Evolutionary conservation across 306 rosid species (phyloP), one percentile per base, ranked within the genome.

Genomic region (Hippophae rhamnoides): DNA sequence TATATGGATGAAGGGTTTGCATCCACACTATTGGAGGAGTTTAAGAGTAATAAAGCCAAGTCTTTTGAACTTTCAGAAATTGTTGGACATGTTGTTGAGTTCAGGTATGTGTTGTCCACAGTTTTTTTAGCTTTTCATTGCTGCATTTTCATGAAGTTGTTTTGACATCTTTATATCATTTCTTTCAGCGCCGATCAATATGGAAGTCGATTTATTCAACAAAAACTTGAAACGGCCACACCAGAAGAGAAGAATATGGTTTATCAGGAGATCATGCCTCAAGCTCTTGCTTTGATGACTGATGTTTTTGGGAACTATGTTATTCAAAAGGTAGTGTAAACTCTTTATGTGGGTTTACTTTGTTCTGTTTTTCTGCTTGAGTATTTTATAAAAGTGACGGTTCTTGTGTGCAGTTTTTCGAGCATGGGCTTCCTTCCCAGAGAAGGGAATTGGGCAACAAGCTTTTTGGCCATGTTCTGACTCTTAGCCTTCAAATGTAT

Each of bases 261-360:
- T 78, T 92, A 83, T 75, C 87, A 78, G 76, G 98, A 92, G 80
- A 85, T 92, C 69, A 87, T 83, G 96, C 99, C 99, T 7, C 88
- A 92, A 56, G 96, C 96, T 44, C 95, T 90, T 54, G 84, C 84
- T 68, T 69, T 90, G 70, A 90, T 86, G 95, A 90, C 97, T 61
- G 97, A 90, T 77, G 97, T 90, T 63, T 90, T 90, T 56, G 97
- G 97, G 68, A 90, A 90, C 79, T 90, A 90, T 67, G 95, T 90
- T 65, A 84, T 90, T 81, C 97, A 90, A 63, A 87, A 90, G 95
- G 97, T 90, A 79, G 69, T 13, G n/a, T 6, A 56, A 6, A 31
- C 66, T 6, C n/a, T 6, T 55, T 44, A 14, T 64, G 23, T 6
- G 11, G 2, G 48, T 41, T 55, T 18, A 40, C 3, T 13, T 43